Conservation (phyloP, 768 basidiomycete genomes). For the Tephrocybe rancida region DNA sequence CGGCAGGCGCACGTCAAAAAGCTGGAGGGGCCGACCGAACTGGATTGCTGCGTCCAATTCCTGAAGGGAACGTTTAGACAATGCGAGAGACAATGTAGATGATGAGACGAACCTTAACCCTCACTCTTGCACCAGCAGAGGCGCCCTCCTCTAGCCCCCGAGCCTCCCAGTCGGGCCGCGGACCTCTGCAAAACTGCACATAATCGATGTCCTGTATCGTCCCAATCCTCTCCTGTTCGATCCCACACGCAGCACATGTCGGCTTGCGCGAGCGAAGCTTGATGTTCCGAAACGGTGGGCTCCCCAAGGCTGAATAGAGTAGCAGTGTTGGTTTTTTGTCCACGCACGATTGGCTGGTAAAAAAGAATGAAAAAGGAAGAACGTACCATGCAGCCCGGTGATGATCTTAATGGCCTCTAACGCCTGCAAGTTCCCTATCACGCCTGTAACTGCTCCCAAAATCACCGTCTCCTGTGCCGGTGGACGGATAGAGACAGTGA, state of each 20-base stretch:
- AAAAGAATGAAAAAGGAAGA: not conserved
- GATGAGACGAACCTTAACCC: constrained; percentile 38
- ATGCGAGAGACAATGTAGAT: not conserved
- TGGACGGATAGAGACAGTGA: constrained; percentile 89
- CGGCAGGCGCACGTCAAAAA: constrained; percentile 82
- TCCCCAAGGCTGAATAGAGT: constrained; percentile 67
- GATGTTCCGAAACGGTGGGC: constrained; percentile 78
- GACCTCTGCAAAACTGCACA: constrained; percentile 84
- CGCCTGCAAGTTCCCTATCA: constrained; percentile 90
- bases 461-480: constrained; percentile 67
- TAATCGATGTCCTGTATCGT: constrained; percentile 70
- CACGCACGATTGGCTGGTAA: constrained; percentile 72
- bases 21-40: constrained; percentile 24
- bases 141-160: constrained; percentile 49
- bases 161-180: constrained; percentile 63
- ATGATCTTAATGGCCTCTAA: constrained; percentile 74
- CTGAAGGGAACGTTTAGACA: constrained; percentile 7
- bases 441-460: constrained; percentile 84
- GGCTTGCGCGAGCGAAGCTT: constrained; percentile 74
- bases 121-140: constrained; percentile 40
- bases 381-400: constrained; percentile 25
- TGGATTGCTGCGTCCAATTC: constrained; percentile 32
- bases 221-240: constrained; percentile 41
- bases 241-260: constrained; percentile 78
- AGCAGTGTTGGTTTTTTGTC: constrained; percentile 33